These are phyloP conservation scores for Fusarium oxysporum DNA, from an alignment of 2,329 filamentous ascomycete species.

Conservation along the genomic window DNA sequence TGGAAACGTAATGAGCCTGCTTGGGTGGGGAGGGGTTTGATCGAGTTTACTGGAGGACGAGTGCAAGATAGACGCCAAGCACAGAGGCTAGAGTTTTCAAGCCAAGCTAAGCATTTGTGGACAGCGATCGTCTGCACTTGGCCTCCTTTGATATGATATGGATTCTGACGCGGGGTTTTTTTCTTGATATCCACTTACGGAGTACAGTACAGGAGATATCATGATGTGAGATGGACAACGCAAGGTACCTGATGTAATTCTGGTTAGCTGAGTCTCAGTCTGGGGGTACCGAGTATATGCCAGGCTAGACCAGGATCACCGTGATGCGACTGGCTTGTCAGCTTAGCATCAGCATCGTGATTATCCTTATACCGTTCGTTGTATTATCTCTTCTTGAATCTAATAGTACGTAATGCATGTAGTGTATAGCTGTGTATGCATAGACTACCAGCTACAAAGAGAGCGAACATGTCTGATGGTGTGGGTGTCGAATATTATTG, in stretches of 20 bases:
- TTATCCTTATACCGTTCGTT: constrained; percentile 1
- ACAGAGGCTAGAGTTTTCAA: constrained; percentile 20
- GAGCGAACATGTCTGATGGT: constrained; percentile 14
- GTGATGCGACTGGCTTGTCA: constrained; percentile 17
- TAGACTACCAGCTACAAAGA: constrained; percentile 11
- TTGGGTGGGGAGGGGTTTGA: constrained; percentile 23
- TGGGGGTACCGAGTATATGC: constrained; percentile 12
- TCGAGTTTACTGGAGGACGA: constrained; percentile 9
- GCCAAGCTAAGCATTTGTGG: constrained; percentile 34
- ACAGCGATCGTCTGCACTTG: constrained; percentile 35
- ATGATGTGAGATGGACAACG: constrained; percentile 32
- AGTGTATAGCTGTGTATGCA: constrained; percentile 4
- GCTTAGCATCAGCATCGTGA: neutral
- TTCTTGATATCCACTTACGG: constrained; percentile 32
- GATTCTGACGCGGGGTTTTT: constrained; percentile 36
- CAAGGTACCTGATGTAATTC: constrained; percentile 34
- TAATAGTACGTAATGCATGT: neutral
- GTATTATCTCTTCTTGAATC: neutral
- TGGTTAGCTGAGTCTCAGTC: constrained; percentile 35
- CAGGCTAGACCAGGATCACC: constrained; percentile 2
- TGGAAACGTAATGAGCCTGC: constrained; percentile 39
- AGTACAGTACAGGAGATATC: constrained; percentile 19
- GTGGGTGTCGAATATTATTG: neutral
- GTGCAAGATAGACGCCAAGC: constrained; percentile 33
- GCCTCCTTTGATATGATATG: constrained; percentile 27